Base-by-base conservation (phyloP, 139 green algal genomes). In the Asterochloris sp. region DNA sequence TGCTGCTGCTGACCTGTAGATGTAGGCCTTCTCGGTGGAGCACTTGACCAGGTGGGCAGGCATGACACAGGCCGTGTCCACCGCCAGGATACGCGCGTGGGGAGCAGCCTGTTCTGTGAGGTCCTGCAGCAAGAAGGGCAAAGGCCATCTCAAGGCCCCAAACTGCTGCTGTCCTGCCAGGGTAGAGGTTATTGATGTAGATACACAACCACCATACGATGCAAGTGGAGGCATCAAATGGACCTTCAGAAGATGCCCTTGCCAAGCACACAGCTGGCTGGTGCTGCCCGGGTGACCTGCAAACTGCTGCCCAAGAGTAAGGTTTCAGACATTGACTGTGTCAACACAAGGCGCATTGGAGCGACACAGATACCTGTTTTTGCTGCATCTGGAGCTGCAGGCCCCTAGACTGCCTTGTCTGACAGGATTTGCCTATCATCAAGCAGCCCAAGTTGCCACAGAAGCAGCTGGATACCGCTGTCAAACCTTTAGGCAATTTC, bases 21-120 rank as follows among this genome's bases (percentile, higher is more conserved):
- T 76, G 62, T 80, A 86, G 16, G 83, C 83, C 69, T 83, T 83
- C 13, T 54, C 79, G 10, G 38, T 76, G 23, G 69, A 78, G 27
- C 62, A 28, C 62, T 68, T 62, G 16, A 78, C 23, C 19, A 74
- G 79, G 19, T 62, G 69, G 77, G 83, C 80, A 16, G 83, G 83
- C 28, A 83, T 26, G 28, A 80, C n/a, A 29, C 83, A 86, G 9
- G 83, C 77, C 29, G 83, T 83, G 77, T 86, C 83, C 62, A 86
- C 83, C 27, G 77, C 83, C 69, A 76, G 71, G 9, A 86, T 13
- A 13, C n/a, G 47, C 10, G 71, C 29, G 13, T 17, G 15, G 0
- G 19, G 13, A 28, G 74, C 29, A 13, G 74, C 66, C 54, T 24
- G 11, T 24, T 38, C 64, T 28, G 11, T 69, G 27, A 84, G n/a